Base-by-base conservation (phyloP, 1,139 yeast genomes). In the Blastobotrys capitulatus region DNA sequence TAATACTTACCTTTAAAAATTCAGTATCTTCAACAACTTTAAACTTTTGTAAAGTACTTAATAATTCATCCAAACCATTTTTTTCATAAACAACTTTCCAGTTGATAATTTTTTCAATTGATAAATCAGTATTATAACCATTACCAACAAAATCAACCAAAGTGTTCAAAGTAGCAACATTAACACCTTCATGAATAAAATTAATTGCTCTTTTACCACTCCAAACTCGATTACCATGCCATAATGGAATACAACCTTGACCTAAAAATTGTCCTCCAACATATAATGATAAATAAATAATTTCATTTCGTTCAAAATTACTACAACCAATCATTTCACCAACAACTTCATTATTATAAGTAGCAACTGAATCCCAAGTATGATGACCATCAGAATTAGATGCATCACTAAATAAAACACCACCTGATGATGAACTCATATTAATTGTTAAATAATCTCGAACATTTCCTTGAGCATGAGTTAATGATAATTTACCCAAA, bases 331-430 rank as follows among this genome's bases (percentile, higher is more conserved):
- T 73, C 50, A 78, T 74, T 63, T 84, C 92, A 37, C 94, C 94
- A 54, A 85, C 72, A 10, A 79, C 74, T 64, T 88, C 96, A 45
- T 79, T 84, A 1, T 89, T 82, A 59, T 76, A 75, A 13, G 85
- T 88, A 1, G 94, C 82, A n/a, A 86, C 76, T 59, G 88, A 86
- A 53, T 80, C 81, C 95, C 95, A 88, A 18, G 67, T 59, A 22
- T 73, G 67, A 40, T 69, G 68, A 29, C 76, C 77, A 31, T 69
- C 68, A 60, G 82, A 86, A 65, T 84, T 84, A 0, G 87, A 76
- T 8, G 88, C 88, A 60, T 82, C 83, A 22, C 83, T 78, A 51
- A 63, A 62, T 8, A 52, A 42, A 2, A 55, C 56, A 31, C 52
- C 57, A 10, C 64, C 64, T 38, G 57, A 51, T n/a, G 62, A 54